Conservation (phyloP, 208 protist genomes). For the Porcisia hertigi region DNA sequence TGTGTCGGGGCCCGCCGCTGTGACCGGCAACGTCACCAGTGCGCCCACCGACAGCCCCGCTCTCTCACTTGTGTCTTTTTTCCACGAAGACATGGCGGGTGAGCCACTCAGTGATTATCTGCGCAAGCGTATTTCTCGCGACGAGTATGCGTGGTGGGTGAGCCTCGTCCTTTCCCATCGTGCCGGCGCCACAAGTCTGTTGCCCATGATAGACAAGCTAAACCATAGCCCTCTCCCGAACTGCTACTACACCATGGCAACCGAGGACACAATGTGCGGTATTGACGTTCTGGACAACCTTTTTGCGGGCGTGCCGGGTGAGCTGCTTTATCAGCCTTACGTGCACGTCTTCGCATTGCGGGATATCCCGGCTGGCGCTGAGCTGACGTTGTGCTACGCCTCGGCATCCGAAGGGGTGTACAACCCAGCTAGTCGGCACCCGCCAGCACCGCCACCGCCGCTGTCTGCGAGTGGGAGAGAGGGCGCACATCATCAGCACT, state of each 20-base stretch:
- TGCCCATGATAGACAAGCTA: slow-evolving; percentile 84
- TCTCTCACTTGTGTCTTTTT: slow-evolving; percentile 60
- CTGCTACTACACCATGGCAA: slow-evolving; percentile 82
- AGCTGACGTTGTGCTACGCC: slow-evolving; percentile 77
- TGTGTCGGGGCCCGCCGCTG: neutral
- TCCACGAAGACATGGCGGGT: slow-evolving; percentile 62
- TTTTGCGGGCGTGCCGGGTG: slow-evolving; percentile 73
- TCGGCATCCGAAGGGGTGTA: slow-evolving; percentile 45
- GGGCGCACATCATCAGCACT: neutral
- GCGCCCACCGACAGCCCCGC: slow-evolving; percentile 39
- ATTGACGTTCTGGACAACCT: slow-evolving; percentile 86
- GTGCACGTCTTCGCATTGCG: slow-evolving; percentile 75
- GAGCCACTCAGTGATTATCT: slow-evolving; percentile 59
- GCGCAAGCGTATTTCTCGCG: slow-evolving; percentile 38
- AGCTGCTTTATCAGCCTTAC: slow-evolving; percentile 75
- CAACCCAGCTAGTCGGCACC: slow-evolving; percentile 10
- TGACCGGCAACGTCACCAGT: neutral
- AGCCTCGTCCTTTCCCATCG: slow-evolving; percentile 78
- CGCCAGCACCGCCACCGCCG: slow-evolving; percentile 4
- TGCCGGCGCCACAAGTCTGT: slow-evolving; percentile 52
- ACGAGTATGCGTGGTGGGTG: slow-evolving; percentile 81
- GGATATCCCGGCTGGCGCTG: slow-evolving; percentile 67
- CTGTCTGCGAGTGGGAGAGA: neutral
- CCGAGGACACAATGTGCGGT: slow-evolving; percentile 58
- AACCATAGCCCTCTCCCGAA: slow-evolving; percentile 83